Base-by-base conservation (phyloP, 75 land plant species). In the Sequoiadendron giganteum region DNA sequence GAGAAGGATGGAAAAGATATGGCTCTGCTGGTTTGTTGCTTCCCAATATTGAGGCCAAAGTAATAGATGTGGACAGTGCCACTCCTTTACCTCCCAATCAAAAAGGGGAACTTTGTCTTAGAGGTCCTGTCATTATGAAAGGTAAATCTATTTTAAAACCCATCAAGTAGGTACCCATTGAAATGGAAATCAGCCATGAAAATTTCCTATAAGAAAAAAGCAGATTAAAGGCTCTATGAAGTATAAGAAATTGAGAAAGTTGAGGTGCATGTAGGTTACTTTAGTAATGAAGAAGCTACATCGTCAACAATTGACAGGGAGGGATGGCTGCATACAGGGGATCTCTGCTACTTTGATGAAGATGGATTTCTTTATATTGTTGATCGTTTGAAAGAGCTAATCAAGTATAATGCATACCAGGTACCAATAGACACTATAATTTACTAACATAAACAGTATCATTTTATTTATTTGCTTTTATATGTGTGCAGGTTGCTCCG, bases 261-360 rank as follows among this genome's bases (percentile, higher is more conserved):
- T 42, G 43, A 42, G 43, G 43, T 42, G 43, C 43, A 55, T 86
- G 76, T 89, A 91, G 96, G 92, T 0, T 95, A 95, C 81, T 87
- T 95, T 34, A 93, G 92, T 48, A 89, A 95, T 49, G 73, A 65
- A 34, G 87, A 90, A 45, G 94, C 92, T 15, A 95, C 95, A 15
- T 42, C 86, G 42, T 49, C 73, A 48, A 88, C 93, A 40, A 73
- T 95, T 28, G 89, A 89, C 65, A 55, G 89, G 54, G 93, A 94
- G 73, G 93, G 94, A 79, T 95, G 97, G 97, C 88, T 95, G 0
- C 94, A 87, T 83, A 95, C 97, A 13, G 97, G 95, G 45, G 97
- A 95, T 87, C 90, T 95, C 72, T 95, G 83, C 28, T 88, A 83
- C 49, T 86, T 95, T 88, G 95, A 95, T 56, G 68, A 90, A 40